Evolutionary conservation across 208 protist genomes (phyloP).

Genomic region (Trichomonas tenax): DNA sequence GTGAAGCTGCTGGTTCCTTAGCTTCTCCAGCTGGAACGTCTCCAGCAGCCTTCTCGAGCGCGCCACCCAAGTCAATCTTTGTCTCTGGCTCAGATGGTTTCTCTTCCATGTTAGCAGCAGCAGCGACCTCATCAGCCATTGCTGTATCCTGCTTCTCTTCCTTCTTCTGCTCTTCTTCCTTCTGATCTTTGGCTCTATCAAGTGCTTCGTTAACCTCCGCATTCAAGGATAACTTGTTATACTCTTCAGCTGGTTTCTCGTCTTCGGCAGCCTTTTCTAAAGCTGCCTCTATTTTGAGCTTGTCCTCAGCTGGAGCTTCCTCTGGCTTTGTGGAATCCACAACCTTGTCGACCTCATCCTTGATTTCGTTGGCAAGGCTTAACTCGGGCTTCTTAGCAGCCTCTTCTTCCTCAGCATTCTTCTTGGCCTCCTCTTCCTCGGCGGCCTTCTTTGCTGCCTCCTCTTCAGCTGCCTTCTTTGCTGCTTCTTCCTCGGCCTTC

Average conservation of each 20-base stretch:
- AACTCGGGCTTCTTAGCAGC: not conserved
- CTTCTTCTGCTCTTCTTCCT: not conserved
- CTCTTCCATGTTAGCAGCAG: not conserved
- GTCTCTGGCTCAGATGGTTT: not conserved
- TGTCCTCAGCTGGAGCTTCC: not conserved
- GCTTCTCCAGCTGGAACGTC: too few species aligned
- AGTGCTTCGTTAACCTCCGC: not conserved
- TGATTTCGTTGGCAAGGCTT: not conserved
- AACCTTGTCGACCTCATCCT: not conserved
- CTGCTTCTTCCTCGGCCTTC: not conserved
- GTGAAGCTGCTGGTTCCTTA: too few species aligned
- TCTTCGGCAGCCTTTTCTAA: too few species aligned
- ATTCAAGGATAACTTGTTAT: too few species aligned
- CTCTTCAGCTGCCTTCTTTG: not conserved
- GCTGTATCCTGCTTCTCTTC: not conserved
- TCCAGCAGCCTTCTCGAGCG: too few species aligned
- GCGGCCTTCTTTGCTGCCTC: not conserved
- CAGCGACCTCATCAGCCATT: not conserved
- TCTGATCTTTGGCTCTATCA: not conserved
- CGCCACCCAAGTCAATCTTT: too few species aligned
- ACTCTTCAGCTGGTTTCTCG: not conserved
- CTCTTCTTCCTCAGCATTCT: not conserved
- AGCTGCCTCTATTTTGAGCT: not conserved
- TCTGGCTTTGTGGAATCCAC: not conserved
- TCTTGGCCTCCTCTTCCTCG: not conserved